Evolutionary conservation across 73 alveolate species (phyloP).

Genomic region (Tetrahymena borealis): DNA sequence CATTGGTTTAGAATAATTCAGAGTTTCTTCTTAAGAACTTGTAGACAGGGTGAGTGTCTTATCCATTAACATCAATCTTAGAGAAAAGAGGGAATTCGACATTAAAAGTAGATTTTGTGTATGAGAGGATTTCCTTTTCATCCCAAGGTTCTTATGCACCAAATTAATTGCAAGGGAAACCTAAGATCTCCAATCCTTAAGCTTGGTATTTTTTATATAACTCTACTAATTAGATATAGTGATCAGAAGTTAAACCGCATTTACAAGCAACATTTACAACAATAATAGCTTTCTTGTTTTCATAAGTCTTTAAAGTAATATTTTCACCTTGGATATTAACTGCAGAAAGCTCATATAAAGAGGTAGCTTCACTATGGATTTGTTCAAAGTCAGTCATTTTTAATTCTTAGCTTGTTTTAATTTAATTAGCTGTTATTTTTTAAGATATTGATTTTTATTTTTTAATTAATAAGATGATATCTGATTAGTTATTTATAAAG

Average conservation of each 20-base stretch:
- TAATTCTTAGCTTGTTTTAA: background rate
- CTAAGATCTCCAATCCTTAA: conserved; percentile 26
- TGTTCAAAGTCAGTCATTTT: background rate
- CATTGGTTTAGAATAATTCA: background rate
- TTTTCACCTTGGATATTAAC: background rate
- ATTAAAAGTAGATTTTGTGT: background rate
- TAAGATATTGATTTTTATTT: background rate
- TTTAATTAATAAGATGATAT: no score
- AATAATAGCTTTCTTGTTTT: conserved; percentile 1
- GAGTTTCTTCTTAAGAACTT: conserved; percentile 1
- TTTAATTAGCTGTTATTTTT: background rate
- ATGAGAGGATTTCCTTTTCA: conserved; percentile 17
- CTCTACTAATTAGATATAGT: conserved; percentile 9
- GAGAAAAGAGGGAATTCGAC: conserved; percentile 19
- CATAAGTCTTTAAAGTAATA: background rate
- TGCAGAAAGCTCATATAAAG: background rate
- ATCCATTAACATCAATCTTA: conserved; percentile 29
- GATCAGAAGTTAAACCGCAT: conserved; percentile 15
- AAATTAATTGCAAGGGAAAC: conserved; percentile 35
- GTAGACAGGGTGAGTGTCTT: conserved; percentile 13
- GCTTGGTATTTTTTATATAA: conserved; percentile 2
- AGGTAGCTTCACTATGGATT: background rate
- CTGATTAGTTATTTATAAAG: no score
- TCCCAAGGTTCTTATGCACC: conserved; percentile 13
- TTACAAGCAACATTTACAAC: conserved; percentile 27